A percentile compares a stretch with the other conserved stretches of the same genome.
phyloP scores from a whole-genome alignment of 768 basidiomycete genomes.

The Hygrophoropsis aurantiaca region DNA sequence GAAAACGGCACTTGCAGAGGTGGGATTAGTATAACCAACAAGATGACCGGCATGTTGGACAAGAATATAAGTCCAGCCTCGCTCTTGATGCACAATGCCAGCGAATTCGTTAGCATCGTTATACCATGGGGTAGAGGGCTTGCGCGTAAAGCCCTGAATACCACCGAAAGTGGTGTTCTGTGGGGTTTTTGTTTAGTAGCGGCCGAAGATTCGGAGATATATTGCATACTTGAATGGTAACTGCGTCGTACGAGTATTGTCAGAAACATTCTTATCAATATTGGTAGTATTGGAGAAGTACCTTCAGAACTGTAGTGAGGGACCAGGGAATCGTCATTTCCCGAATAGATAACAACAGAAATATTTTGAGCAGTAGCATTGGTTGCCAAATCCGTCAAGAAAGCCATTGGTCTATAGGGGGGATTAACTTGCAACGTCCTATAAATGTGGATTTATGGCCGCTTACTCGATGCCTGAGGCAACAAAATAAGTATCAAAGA shows the following conservation, averaged over 20 bases:
- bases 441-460: not conserved
- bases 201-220: too few relatives aligned
- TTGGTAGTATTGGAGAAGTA: constrained; percentile 22
- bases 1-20: constrained; percentile 53
- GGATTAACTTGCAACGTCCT: constrained; percentile 9
- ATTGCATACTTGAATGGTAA: constrained; percentile 52
- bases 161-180: constrained; percentile 82
- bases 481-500: not conserved
- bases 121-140: constrained; percentile 68
- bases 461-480: constrained; percentile 34
- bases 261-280: not conserved
- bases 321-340: constrained; percentile 67
- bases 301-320: constrained; percentile 65
- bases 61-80: constrained; percentile 51
- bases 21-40: constrained; percentile 35
- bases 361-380: constrained; percentile 56
- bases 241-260: constrained; percentile 28
- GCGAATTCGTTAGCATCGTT: constrained; percentile 58
- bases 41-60: constrained; percentile 40
- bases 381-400: constrained; percentile 63
- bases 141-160: constrained; percentile 68
- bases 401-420: constrained; percentile 53
- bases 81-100: constrained; percentile 74
- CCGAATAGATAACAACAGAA: constrained; percentile 60
- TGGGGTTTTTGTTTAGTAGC: too few relatives aligned